These are phyloP conservation scores for Nepenthes mirabilis DNA, from an alignment of 148 eudicot genomes.

Conservation along the genomic window DNA sequence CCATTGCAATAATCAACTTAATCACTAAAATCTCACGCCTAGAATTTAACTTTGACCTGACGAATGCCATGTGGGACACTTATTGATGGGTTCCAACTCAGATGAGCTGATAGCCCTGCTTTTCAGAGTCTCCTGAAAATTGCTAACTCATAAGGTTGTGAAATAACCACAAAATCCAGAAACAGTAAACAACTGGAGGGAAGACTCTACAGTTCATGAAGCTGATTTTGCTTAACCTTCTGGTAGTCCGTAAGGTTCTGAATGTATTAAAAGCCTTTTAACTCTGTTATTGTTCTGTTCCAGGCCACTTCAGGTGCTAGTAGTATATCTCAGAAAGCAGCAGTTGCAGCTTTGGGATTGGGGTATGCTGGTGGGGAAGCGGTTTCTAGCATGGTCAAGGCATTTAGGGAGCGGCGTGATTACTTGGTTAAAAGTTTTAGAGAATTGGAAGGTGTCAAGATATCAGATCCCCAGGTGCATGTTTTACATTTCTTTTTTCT, in stretches of 20 bases:
- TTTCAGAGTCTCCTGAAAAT: no score
- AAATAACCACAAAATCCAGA: no score
- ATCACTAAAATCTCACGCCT: no score
- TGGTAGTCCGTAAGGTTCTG: background rate
- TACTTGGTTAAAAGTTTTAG: constrained; percentile 57
- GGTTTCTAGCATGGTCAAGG: constrained; percentile 78
- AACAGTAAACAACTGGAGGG: no score
- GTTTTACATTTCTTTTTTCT: background rate
- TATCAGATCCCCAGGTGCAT: constrained; percentile 77
- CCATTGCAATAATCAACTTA: no score
- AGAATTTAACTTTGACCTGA: no score
- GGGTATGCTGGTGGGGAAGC: constrained; percentile 89
- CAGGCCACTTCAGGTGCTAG: constrained; percentile 86
- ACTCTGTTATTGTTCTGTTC: constrained; percentile 10
- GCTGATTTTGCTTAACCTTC: no score
- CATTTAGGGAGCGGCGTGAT: constrained; percentile 83
- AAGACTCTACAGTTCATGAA: no score
- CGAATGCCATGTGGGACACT: no score
- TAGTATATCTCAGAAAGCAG: constrained; percentile 89
- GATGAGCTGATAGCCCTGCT: no score
- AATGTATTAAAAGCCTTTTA: background rate
- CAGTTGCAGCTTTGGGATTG: constrained; percentile 83
- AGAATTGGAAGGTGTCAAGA: constrained; percentile 74
- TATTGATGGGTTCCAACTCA: no score
- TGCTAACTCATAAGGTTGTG: no score